Conservation (phyloP, 1,139 yeast genomes). For the Hansenula anomala region DNA sequence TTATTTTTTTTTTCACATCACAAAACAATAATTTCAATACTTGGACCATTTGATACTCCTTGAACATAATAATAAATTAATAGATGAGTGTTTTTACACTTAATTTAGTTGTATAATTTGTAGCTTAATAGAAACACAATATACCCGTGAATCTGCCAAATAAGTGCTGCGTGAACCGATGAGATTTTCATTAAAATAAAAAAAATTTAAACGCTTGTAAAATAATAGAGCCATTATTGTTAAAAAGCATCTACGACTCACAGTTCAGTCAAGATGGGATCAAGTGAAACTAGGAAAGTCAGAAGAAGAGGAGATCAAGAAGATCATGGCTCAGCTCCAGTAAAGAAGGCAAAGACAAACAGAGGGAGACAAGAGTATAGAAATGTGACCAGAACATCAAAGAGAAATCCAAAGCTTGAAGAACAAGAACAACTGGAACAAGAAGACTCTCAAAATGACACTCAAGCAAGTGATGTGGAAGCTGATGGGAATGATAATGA, state of each 20-base stretch:
- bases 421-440: conserved; percentile 16
- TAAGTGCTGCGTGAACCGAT: no score
- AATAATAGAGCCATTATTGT: no score
- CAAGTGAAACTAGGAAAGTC: conserved; percentile 36
- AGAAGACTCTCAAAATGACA: conserved; percentile 16
- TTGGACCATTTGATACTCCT: no score
- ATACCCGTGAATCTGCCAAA: no score
- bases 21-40: no score
- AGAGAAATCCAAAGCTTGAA: conserved; percentile 27
- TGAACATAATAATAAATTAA: no score
- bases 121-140: no score
- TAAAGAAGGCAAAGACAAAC: conserved; percentile 13
- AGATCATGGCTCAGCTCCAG: background rate
- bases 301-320: conserved; percentile 26
- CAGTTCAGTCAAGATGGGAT: conserved; percentile 29
- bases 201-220: no score
- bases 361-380: conserved; percentile 64
- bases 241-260: background rate
- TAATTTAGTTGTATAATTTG: no score
- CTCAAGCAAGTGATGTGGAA: conserved; percentile 17
- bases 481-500: conserved; percentile 8
- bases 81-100: no score
- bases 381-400: conserved; percentile 50
- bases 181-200: no score
- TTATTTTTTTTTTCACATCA: no score